A percentile compares a stretch with the other conserved stretches of the same genome.
Conservation (phyloP, 2,329 filamentous ascomycete genomes). For the Xylaria sp. region DNA sequence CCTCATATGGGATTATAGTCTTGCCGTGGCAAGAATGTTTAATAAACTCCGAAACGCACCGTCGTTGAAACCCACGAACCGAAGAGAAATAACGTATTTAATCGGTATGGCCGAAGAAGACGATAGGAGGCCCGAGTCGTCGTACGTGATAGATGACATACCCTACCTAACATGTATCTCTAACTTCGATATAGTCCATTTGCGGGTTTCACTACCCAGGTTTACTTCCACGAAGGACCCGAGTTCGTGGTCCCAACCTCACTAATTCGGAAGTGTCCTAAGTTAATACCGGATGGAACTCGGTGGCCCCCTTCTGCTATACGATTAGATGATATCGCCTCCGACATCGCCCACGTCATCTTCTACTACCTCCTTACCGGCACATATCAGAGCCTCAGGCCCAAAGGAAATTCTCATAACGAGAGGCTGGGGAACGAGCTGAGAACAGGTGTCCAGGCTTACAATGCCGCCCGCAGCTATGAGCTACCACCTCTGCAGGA, state of each 20-base stretch:
- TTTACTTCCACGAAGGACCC: constrained; percentile 18
- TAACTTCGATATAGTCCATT: constrained; percentile 31
- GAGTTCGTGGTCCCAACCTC: constrained; percentile 24
- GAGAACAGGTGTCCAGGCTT: constrained; percentile 38
- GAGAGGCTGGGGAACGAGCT: constrained; percentile 39
- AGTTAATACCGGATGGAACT: background rate
- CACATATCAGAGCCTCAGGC: constrained; percentile 43
- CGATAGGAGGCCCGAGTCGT: constrained; percentile 28
- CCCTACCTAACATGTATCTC: background rate
- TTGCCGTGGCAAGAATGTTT: constrained; percentile 27
- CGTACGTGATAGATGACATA: constrained; percentile 19
- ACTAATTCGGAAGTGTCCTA: constrained; percentile 21
- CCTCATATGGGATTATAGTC: constrained; percentile 28
- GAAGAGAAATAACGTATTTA: constrained; percentile 24
- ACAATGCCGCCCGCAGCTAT: constrained; percentile 37
- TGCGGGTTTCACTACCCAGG: constrained; percentile 22
- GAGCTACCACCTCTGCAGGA: constrained; percentile 35
- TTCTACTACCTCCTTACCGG: constrained; percentile 44
- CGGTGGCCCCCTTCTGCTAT: constrained; percentile 5
- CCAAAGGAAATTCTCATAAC: constrained; percentile 29
- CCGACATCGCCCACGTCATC: constrained; percentile 39
- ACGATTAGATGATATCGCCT: constrained; percentile 37
- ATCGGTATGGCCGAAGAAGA: constrained; percentile 26
- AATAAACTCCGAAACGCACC: constrained; percentile 6
- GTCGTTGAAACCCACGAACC: constrained; percentile 5